These are phyloP conservation scores for Alternaria sp. DNA, from an alignment of 2,329 filamentous ascomycete species.

Conservation along the genomic window DNA sequence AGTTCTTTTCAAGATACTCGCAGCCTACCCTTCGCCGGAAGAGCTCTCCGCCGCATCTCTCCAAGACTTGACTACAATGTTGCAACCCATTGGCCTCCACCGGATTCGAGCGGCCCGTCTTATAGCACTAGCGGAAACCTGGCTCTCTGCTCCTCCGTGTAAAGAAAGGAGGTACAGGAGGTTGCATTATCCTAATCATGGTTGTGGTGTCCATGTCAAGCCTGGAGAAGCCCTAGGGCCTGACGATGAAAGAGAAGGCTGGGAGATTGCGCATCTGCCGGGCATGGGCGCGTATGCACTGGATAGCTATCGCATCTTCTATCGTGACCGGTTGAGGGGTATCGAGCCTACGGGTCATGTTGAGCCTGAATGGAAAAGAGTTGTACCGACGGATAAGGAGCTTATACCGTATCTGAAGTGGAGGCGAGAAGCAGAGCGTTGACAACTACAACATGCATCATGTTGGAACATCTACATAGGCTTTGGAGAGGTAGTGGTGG, in stretches of 20 bases:
- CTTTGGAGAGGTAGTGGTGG: not conserved
- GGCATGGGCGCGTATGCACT: conserved; percentile 77
- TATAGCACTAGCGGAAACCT: conserved; percentile 73
- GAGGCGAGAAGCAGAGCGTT: conserved; percentile 82
- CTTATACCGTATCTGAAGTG: conserved; percentile 84
- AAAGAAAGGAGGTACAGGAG: conserved; percentile 66
- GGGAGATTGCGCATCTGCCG: conserved; percentile 88
- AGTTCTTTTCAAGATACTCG: conserved; percentile 73
- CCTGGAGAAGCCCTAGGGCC: conserved; percentile 52
- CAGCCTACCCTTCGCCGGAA: conserved; percentile 71
- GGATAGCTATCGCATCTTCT: conserved; percentile 95
- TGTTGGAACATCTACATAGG: not conserved
- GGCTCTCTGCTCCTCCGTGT: conserved; percentile 70
- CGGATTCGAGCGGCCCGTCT: conserved; percentile 68
- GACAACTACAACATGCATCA: not conserved
- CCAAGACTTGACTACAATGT: conserved; percentile 27
- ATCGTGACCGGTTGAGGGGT: conserved; percentile 77
- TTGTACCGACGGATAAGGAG: conserved; percentile 85
- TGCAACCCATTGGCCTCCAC: conserved; percentile 44
- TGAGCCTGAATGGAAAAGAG: conserved; percentile 90
- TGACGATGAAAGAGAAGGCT: conserved; percentile 59
- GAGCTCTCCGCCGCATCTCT: conserved; percentile 61
- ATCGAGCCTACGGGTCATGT: conserved; percentile 64
- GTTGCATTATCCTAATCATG: conserved; percentile 53
- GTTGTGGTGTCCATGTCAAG: conserved; percentile 53